These are phyloP conservation scores for Spizellomyces punctatus DNA, from an alignment of 192 early-diverging fungal species.

Conservation along the genomic window DNA sequence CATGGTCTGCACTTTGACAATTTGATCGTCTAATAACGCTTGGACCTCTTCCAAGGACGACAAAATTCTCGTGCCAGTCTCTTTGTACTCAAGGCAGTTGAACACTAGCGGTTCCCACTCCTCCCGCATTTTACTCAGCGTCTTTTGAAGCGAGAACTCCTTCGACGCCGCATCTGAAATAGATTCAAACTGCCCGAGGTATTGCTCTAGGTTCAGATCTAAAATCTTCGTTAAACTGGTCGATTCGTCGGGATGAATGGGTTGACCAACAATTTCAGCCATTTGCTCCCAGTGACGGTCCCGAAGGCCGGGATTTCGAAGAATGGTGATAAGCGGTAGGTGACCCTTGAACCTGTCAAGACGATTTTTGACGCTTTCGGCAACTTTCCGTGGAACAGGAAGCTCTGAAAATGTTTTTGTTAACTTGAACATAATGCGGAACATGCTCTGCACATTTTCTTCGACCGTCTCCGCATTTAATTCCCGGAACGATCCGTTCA, in stretches of 20 bases:
- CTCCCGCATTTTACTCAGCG: constrained; percentile 59
- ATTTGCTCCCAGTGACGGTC: constrained; percentile 60
- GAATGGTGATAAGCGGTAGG: constrained; percentile 53
- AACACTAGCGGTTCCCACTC: constrained; percentile 60
- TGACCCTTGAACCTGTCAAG: constrained; percentile 60
- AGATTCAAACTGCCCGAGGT: constrained; percentile 54
- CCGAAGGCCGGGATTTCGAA: constrained; percentile 59
- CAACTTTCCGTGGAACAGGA: constrained; percentile 61
- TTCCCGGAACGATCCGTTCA: constrained; percentile 57
- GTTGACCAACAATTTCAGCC: constrained; percentile 57
- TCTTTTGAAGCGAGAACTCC: constrained; percentile 61
- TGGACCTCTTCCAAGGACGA: constrained; percentile 64
- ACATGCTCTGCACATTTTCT: constrained; percentile 52
- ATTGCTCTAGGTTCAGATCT: constrained; percentile 53
- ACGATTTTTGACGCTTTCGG: constrained; percentile 62
- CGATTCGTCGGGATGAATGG: constrained; percentile 55
- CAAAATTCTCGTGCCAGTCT: constrained; percentile 59
- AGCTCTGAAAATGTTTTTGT: constrained; percentile 56
- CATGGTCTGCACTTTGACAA: constrained; percentile 67
- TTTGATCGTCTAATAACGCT: constrained; percentile 61
- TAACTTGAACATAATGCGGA: constrained; percentile 55
- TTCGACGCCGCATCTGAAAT: constrained; percentile 63
- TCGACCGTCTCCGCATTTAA: constrained; percentile 59
- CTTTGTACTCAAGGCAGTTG: constrained; percentile 62
- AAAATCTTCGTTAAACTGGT: constrained; percentile 55